Evolutionary conservation across 495 filamentous ascomycete genomes (phyloP).

Genomic region (Aspergillus sparsus): DNA sequence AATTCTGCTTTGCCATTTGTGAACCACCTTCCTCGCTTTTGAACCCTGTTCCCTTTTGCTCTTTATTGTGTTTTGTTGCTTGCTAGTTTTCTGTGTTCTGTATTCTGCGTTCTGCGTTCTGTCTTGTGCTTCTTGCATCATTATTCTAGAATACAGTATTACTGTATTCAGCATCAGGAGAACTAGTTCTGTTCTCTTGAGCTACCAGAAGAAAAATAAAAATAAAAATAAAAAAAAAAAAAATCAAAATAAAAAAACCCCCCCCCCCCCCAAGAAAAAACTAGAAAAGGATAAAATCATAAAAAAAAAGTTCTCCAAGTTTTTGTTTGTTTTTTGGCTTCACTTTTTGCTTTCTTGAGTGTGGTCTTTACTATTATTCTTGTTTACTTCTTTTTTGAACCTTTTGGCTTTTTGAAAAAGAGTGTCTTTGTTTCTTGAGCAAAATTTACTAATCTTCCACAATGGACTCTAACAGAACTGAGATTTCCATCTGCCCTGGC

Average conservation of each 20-base stretch:
- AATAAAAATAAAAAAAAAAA: constrained; percentile 10
- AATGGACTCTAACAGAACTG: constrained; percentile 3
- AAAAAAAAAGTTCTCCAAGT: background rate
- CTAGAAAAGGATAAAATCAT: background rate
- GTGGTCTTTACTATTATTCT: background rate
- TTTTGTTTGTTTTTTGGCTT: constrained; percentile 6
- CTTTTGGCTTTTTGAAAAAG: background rate
- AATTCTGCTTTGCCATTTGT: background rate
- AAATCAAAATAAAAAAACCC: background rate
- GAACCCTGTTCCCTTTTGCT: background rate
- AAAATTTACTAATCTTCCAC: constrained; percentile 10
- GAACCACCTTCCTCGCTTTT: background rate
- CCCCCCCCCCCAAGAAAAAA: no score
- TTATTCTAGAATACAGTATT: background rate
- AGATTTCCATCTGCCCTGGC: background rate
- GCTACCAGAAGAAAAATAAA: background rate
- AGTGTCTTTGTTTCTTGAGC: background rate
- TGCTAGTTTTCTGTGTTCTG: background rate
- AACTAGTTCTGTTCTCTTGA: constrained; percentile 1
- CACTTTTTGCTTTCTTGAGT: constrained; percentile 5
- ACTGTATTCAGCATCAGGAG: background rate
- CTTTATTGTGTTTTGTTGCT: background rate
- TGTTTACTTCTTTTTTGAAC: constrained; percentile 4
- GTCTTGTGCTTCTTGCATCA: constrained; percentile 1
- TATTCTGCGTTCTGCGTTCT: background rate